phyloP scores from a whole-genome alignment of 2,329 filamentous ascomycete species.

The Pseudogymnoascus sp. region DNA sequence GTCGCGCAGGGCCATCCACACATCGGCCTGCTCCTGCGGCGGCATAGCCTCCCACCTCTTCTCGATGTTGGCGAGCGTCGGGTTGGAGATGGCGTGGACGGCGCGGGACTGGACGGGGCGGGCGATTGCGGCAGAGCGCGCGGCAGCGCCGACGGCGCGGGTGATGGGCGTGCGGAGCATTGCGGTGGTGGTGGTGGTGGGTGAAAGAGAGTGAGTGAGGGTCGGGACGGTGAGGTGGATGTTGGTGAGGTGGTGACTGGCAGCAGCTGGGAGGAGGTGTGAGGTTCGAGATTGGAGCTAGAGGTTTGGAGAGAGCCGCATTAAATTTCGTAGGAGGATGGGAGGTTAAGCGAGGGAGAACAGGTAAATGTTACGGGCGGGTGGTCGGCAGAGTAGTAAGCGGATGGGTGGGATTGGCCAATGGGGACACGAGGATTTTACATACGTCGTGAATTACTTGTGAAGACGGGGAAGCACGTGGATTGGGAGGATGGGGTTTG shows the following conservation, averaged over 20 bases:
- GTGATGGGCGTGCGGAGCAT: constrained; percentile 33
- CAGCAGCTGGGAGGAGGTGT: background rate
- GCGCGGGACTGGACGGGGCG: constrained; percentile 26
- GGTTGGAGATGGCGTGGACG: constrained; percentile 94
- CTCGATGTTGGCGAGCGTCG: constrained; percentile 95
- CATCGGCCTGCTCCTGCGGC: constrained; percentile 95
- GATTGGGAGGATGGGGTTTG: background rate
- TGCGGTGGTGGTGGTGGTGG: constrained; percentile 7
- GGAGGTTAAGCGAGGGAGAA: constrained; percentile 7
- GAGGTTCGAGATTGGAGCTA: constrained; percentile 7
- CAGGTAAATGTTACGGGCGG: constrained; percentile 1
- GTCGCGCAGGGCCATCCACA: constrained; percentile 98
- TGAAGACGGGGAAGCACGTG: background rate
- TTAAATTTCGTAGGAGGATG: constrained; percentile 8
- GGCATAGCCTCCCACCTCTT: constrained; percentile 99
- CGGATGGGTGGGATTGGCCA: background rate
- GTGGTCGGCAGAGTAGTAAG: constrained; percentile 6
- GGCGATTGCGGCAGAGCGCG: constrained; percentile 18
- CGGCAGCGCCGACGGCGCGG: constrained; percentile 43
- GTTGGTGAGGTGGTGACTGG: background rate
- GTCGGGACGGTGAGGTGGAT: background rate
- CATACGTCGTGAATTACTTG: background rate
- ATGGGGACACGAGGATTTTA: background rate
- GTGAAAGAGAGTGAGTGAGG: constrained; percentile 10
- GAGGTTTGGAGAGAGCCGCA: constrained; percentile 1